Percentiles rank a stretch among this genome's conserved stretches.
phyloP scores from a whole-genome alignment of 345 rosid genomes.

The Salix exigua region DNA sequence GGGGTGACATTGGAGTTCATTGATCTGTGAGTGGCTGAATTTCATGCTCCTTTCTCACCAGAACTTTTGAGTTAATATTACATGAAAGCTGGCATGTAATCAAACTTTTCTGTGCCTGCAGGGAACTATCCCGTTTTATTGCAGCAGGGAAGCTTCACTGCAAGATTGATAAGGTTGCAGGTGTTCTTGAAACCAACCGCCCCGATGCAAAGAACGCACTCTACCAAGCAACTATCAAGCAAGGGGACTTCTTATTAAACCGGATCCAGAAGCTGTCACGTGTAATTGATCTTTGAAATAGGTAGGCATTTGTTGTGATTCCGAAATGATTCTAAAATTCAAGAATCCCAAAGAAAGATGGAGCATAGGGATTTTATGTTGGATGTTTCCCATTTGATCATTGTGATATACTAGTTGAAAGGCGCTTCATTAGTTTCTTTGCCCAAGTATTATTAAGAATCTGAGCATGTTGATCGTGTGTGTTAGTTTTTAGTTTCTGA shows the following conservation, averaged over 20 bases:
- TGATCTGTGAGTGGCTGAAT: constrained; percentile 65
- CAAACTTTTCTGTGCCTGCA: constrained; percentile 25
- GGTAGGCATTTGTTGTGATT: neutral
- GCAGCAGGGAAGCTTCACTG: constrained; percentile 99
- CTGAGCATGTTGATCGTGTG: neutral
- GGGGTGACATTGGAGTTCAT: constrained; percentile 92
- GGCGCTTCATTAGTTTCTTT: neutral
- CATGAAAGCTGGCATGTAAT: neutral
- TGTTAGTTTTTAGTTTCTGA: neutral
- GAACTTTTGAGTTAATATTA: neutral
- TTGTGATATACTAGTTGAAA: constrained; percentile 12
- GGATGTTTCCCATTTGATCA: constrained; percentile 11
- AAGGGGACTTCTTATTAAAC: constrained; percentile 94
- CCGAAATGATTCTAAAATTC: constrained; percentile 9
- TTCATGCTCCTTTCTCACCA: neutral
- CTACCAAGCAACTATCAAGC: constrained; percentile 97
- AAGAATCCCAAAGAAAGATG: constrained; percentile 1
- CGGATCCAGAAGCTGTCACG: constrained; percentile 97
- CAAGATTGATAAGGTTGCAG: constrained; percentile 99
- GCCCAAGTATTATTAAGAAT: constrained; percentile 7
- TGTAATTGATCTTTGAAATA: constrained; percentile 76
- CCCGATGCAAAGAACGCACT: constrained; percentile 99
- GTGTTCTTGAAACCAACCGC: constrained; percentile 93
- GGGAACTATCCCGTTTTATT: constrained; percentile 94
- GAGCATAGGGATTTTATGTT: neutral